Base-by-base conservation (phyloP, 1,284 basidiomycete genomes). In the Ceratobasidium sp. region DNA sequence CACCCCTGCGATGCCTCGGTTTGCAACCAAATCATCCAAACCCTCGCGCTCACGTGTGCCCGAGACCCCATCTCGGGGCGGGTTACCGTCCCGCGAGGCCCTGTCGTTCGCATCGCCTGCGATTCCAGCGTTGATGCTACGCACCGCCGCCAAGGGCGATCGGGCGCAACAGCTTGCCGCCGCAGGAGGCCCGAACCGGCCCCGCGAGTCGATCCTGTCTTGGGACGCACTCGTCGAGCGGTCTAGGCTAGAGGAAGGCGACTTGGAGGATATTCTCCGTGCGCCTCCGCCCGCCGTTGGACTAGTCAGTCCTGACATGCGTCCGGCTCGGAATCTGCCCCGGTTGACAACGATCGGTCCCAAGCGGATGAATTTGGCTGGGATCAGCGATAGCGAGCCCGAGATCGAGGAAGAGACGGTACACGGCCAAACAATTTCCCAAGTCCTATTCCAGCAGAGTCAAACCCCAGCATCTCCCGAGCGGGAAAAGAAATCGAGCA, bases 201-300 rank as follows among this genome's bases (percentile, higher is more conserved):
- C 60, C 3, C 60, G 60, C 34, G 60, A 65, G 34, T 65, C 60
- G 47, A 65, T 65, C 49, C 35, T 65, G 12, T 65, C 60, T 27
- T 65, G 50, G 49, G 60, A 65, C 35, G 60, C 60, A 7, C 60
- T 65, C 17, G 49, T 65, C 34, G 60, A 65, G 49, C 60, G 60
- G 38, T 65, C 60, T 27, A 52, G 60, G 49, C 49, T 65, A 13
- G 60, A 65, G 13, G 60, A 65, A 34, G 60, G 60, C 12, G 60
- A 65, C 15, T 20, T 65, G 5, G 60, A 65, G 29, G 60, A 65
- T 29, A 65, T 65, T 32, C 60, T 65, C 50, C 60, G 60, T 29
- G 60, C 60, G 15, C 60, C 60, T n/a, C 49, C 47, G n/a, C 60
- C 60, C 2, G 52, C 50, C 5, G 58, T 65, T 35, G 60, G 60